Evolutionary conservation across 371 early-diverging fungal species (phyloP).

Genomic region (Rhizopus microsporus): DNA sequence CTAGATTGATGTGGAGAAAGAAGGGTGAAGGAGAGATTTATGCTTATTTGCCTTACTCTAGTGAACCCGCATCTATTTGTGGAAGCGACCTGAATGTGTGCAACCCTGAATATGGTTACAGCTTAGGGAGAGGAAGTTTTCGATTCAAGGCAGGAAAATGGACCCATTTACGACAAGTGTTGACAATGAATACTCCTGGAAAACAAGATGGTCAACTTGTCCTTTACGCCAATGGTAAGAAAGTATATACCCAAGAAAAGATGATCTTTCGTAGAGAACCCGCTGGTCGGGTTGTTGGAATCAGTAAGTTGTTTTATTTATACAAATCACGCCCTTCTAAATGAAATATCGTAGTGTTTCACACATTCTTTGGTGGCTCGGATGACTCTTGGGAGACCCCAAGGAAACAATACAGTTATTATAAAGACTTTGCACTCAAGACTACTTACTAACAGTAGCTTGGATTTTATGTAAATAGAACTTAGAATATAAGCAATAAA

Average conservation of each 20-base stretch:
- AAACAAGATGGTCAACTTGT: conserved; percentile 47
- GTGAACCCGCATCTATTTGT: conserved; percentile 49
- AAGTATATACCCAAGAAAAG: conserved; percentile 4
- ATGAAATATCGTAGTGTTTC: not conserved
- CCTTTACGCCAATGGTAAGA: conserved; percentile 23
- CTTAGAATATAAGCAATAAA: too few relatives aligned
- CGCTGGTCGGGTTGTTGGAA: conserved; percentile 22
- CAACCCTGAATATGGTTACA: conserved; percentile 62
- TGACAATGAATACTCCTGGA: conserved; percentile 58
- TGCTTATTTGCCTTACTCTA: conserved; percentile 55
- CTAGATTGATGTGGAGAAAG: conserved; percentile 63
- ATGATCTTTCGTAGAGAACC: conserved; percentile 17
- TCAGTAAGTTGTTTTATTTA: conserved; percentile 18
- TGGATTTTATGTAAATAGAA: too few relatives aligned
- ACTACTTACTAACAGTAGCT: not conserved
- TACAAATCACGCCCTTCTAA: not conserved
- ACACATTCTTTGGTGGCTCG: conserved; percentile 60
- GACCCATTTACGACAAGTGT: conserved; percentile 56
- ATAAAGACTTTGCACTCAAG: conserved; percentile 45
- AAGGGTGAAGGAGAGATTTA: conserved; percentile 65
- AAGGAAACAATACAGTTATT: conserved; percentile 47
- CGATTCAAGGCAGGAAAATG: conserved; percentile 55
- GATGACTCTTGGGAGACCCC: conserved; percentile 48
- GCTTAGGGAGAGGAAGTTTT: conserved; percentile 63
- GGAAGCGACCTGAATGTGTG: conserved; percentile 49